Conservation (phyloP, 2,329 filamentous ascomycete genomes). For the Reticulascus tulasneorum region DNA sequence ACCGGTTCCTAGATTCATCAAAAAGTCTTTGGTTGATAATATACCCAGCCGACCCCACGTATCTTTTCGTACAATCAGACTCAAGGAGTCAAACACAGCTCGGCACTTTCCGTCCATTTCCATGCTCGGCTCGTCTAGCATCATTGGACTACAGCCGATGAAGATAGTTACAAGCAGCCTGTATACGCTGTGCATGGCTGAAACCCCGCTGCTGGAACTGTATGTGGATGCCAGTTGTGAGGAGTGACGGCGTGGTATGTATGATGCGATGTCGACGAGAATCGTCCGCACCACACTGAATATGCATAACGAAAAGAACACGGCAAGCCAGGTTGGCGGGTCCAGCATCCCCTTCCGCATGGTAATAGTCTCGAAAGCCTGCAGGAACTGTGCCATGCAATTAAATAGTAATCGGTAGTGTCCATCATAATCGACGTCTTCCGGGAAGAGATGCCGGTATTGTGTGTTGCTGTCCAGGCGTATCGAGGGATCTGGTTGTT, state of each 20-base stretch:
- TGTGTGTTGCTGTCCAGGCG: conserved; percentile 22
- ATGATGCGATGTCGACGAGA: conserved; percentile 40
- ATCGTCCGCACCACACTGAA: conserved; percentile 53
- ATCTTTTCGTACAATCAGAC: conserved; percentile 42
- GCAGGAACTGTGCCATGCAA: conserved; percentile 48
- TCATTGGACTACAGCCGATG: conserved; percentile 36
- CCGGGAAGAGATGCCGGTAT: conserved; percentile 19
- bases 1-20: conserved; percentile 43
- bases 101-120: conserved; percentile 42
- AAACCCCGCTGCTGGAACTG: conserved; percentile 3
- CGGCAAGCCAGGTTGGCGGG: conserved; percentile 44
- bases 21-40: conserved; percentile 44
- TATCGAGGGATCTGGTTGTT: conserved; percentile 44
- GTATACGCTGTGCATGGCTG: conserved; percentile 44
- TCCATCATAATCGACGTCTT: conserved; percentile 44
- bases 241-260: conserved; percentile 15
- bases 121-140: conserved; percentile 38
- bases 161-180: conserved; percentile 49
- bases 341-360: conserved; percentile 33
- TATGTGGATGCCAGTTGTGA: conserved; percentile 3
- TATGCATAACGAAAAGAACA: conserved; percentile 54
- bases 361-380: conserved; percentile 45
- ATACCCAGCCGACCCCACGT: conserved; percentile 45
- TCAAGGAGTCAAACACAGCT: conserved; percentile 36
- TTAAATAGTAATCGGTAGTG: conserved; percentile 45